Evolutionary conservation across 2,329 filamentous ascomycete species (phyloP).

Genomic region (Fusarium sp.): DNA sequence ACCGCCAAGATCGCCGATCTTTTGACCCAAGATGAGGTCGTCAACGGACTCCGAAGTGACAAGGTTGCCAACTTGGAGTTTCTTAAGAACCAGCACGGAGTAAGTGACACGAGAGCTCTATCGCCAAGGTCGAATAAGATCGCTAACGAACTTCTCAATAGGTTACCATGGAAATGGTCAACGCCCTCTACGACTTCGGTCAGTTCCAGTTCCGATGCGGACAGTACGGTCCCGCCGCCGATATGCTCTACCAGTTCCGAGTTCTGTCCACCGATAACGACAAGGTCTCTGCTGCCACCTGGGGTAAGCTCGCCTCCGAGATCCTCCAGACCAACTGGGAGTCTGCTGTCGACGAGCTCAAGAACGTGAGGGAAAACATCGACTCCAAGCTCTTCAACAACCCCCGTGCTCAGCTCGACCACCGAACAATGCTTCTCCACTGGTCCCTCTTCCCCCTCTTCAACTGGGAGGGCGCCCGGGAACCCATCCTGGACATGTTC

Average conservation of each 20-base stretch:
- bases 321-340: conserved; percentile 98
- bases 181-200: conserved; percentile 94
- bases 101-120: conserved; percentile 55
- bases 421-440: conserved; percentile 97
- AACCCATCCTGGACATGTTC: conserved; percentile 93
- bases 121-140: conserved; percentile 11
- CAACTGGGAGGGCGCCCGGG: conserved; percentile 93
- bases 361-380: conserved; percentile 91
- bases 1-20: conserved; percentile 90
- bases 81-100: conserved; percentile 94
- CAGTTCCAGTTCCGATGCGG: conserved; percentile 99
- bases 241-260: conserved; percentile 96
- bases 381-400: conserved; percentile 97
- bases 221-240: conserved; percentile 88
- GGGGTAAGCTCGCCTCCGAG: conserved; percentile 97
- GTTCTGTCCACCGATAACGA: conserved; percentile 98
- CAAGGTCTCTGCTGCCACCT: conserved; percentile 94
- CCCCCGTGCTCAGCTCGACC: conserved; percentile 92
- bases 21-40: conserved; percentile 87
- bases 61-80: conserved; percentile 99
- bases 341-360: conserved; percentile 87
- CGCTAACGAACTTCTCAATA: conserved; percentile 47
- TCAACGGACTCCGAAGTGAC: conserved; percentile 91
- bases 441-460: conserved; percentile 99
- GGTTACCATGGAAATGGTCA: conserved; percentile 94